Conservation (phyloP, 2,329 filamentous ascomycete genomes). For the Xylariaceae sp. region DNA sequence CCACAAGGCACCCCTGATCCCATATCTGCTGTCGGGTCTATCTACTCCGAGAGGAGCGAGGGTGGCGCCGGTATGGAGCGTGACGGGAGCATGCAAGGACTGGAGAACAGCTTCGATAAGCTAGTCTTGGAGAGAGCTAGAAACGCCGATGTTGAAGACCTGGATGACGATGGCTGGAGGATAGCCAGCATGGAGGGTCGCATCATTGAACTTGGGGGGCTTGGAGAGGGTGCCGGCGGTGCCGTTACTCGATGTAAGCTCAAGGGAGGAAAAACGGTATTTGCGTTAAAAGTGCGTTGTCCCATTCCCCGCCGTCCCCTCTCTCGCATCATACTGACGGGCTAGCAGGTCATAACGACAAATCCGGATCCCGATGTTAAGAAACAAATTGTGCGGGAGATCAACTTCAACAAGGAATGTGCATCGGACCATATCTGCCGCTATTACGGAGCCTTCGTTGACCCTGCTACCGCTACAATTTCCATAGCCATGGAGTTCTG, state of each 20-base stretch:
- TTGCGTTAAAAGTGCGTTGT: constrained; percentile 78
- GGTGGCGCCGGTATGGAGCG: constrained; percentile 73
- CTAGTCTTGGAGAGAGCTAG: constrained; percentile 76
- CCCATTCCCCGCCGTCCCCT: neutral
- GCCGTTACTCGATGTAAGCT: constrained; percentile 88
- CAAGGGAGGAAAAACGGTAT: constrained; percentile 87
- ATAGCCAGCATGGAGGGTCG: constrained; percentile 85
- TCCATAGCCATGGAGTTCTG: constrained; percentile 99
- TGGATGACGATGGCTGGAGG: constrained; percentile 93
- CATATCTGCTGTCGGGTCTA: constrained; percentile 78
- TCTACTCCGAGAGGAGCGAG: constrained; percentile 77
- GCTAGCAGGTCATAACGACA: constrained; percentile 84
- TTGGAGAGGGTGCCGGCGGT: constrained; percentile 92
- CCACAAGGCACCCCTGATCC: constrained; percentile 72
- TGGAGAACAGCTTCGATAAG: constrained; percentile 69
- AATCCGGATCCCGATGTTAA: constrained; percentile 97
- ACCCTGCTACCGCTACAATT: constrained; percentile 92
- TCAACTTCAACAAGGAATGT: constrained; percentile 97
- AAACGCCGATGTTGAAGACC: constrained; percentile 82
- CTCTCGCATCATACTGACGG: constrained; percentile 13
- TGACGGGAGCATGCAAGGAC: constrained; percentile 71
- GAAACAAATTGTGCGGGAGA: constrained; percentile 93
- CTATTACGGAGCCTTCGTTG: constrained; percentile 96
- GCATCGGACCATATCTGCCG: constrained; percentile 93
- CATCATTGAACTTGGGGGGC: constrained; percentile 79